Base-by-base conservation (phyloP, 371 early-diverging fungal genomes). In the Massospora cicadina region DNA sequence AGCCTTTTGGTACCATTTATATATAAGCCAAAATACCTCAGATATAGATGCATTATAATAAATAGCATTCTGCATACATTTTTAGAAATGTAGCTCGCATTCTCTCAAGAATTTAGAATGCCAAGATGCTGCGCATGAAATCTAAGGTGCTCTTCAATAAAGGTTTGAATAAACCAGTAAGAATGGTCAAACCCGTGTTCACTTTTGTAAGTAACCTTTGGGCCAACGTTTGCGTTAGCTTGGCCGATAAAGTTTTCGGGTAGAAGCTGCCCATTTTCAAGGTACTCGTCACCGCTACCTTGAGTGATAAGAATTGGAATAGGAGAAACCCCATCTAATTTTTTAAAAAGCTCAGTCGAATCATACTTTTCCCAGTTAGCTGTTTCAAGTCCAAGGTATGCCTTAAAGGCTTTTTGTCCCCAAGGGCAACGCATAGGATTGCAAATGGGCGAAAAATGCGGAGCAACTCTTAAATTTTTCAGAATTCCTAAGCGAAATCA, bases 101-200 rank as follows among this genome's bases (percentile, higher is more conserved):
- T 56, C 21, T 25, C 29, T 23, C 65, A 69, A 28, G 69, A 66
- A 60, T 68, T 66, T 33, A 33, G 25, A 24, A 62, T 28, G 23
- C 55, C 55, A 25, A 64, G 32, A 33, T 33, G 31, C 10, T 53
- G 53, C 61, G 77, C 82, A 67, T 89, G 90, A 71, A 84, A 86
- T 2, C 68, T 59, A 29, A 90, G 73, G 69, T 90, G 90, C 63
- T 85, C 85, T 17, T 83, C 77, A 64, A 89, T 78, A 71, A 90
- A 87, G 13, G 83, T 78, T 43, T 78, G 75, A 64, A 90, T 82
- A 60, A 88, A 90, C 68, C 70, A 90, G 71, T 90, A 90, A 58
- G 79, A 78, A 66, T 90, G 90, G 67, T 90, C 89, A 67, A 85
- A 90, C 26, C 86, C 89, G 21, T 81, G 81, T 66, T 83, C 86